Evolutionary conservation across 148 eudicot species (phyloP), one percentile per base, ranked within the genome.

Genomic region (Heliosperma pusillum): DNA sequence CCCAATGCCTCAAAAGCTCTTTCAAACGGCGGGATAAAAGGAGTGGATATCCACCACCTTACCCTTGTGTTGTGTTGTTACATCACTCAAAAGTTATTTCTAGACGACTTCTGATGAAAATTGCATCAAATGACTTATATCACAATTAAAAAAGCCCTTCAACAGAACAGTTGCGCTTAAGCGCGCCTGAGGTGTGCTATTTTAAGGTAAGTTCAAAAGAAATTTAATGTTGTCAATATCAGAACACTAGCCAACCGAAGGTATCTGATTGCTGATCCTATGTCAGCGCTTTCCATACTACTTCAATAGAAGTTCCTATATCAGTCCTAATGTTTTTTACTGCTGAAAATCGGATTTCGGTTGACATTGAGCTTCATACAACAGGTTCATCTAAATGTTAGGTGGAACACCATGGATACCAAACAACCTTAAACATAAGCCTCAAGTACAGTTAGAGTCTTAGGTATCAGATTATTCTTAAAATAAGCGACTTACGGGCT

Each of bases 211-310:
- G 55, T 63, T 63, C n/a, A 64, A 64, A 64, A 3, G 16, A 27
- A 29, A 27, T 42, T 5, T 64, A 16, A 67, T 67, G 53, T 44
- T 40, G 45, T 27, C 10, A 13, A 16, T n/a, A 36, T 42, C 52
- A n/a, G 45, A 67, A 40, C 71, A 11, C 25, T 64, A 65, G 57
- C 77, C 72, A 55, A n/a, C 68, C 30, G 72, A 56, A 66, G 26
- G 2, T 55, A 62, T 55, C 29, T 53, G 17, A 7, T 40, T 40
- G 44, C 56, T 45, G 70, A 67, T 25, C 53, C 26, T 20, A 47
- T 26, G 11, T 27, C 29, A 72, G 36, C 52, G 24, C 12, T 44
- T 66, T 40, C 17, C 71, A 66, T 42, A 56, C 59, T 56, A 11
- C 47, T 24, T 44, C 27, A 11, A 66, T n/a, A 24, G 53, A 20